Evolutionary conservation across 225 moss, liverwort and hornwort species (phyloP), one percentile per base, ranked within the genome.

Genomic region (Pleurozium schreberi): DNA sequence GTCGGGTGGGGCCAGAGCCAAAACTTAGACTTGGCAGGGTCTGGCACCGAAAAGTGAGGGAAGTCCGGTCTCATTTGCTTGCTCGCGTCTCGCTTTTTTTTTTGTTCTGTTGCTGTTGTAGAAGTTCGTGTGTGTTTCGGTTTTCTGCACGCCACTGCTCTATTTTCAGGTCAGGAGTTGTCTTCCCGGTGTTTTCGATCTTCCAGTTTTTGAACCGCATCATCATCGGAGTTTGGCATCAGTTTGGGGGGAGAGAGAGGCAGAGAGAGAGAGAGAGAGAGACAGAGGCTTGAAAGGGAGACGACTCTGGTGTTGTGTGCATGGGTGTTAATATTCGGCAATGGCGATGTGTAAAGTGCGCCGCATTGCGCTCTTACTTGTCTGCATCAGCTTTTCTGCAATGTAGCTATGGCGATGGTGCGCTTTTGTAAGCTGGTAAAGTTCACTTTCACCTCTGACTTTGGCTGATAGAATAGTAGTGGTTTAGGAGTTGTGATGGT

Each of bases 381-480:
- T 78, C 60, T 78, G 92, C 83, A 83, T 90, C 90, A 55, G 66
- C 77, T 85, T 71, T 69, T 50, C 64, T 84, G 87, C 55, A 92
- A 89, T 91, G 91, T 92, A 92, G 91, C 87, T 45, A 92, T 89
- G 89, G 92, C 92, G 77, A 92, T 87, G 89, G 85, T 90, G 86
- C 87, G 77, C 81, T 87, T 61, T 76, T 85, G 85, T 82, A 89
- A 92, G 87, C 89, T 89, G 92, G 92, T 92, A 92, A 68, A 28
- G 61, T 80, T 68, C 34, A 59, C 76, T 58, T 50, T 85, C 63
- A 34, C 76, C 33, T 84, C 61, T 88, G 30, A 31, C 45, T 63
- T 64, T 82, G 82, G 28, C 49, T 75, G 47, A 26, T 60, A 50
- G 31, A 27, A 53, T 69, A 53, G 25, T 16, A 11, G 59, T 75